phyloP scores from a whole-genome alignment of 306 rosid genomes.

The Sechiopsis laciniata region DNA sequence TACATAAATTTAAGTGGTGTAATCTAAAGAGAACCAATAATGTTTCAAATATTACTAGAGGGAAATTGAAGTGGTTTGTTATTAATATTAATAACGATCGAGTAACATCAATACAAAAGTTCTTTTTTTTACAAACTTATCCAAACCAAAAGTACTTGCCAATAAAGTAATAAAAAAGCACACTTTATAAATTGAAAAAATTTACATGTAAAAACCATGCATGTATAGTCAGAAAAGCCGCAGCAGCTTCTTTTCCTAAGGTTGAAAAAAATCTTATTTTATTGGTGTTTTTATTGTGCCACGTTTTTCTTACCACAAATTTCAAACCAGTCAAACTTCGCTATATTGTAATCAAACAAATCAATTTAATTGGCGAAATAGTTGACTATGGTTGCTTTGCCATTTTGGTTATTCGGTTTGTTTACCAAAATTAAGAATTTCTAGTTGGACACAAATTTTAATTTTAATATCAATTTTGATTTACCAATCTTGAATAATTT shows the following conservation, averaged over 20 bases:
- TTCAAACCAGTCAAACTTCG: background rate
- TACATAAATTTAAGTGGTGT: too few relatives aligned
- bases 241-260: background rate
- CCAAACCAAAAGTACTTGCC: background rate
- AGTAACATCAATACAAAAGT: too few relatives aligned
- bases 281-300: background rate
- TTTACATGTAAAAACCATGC: background rate
- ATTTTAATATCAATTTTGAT: too few relatives aligned
- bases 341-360: background rate
- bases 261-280: background rate
- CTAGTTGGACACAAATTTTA: too few relatives aligned
- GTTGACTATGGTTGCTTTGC: background rate
- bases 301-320: background rate
- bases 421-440: background rate
- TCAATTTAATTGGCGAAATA: background rate
- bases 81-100: too few relatives aligned
- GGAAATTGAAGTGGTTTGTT: too few relatives aligned
- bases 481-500: too few relatives aligned
- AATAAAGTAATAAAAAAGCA: constrained; percentile 7
- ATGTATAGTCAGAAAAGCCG: background rate
- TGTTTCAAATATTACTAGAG: too few relatives aligned
- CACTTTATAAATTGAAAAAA: background rate
- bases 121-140: background rate
- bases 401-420: background rate
- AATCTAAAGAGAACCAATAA: too few relatives aligned